Evolutionary conservation across 805 yeast genomes (phyloP), one percentile per base, ranked within the genome.

Genomic region (Suhomyces pyralidae): DNA sequence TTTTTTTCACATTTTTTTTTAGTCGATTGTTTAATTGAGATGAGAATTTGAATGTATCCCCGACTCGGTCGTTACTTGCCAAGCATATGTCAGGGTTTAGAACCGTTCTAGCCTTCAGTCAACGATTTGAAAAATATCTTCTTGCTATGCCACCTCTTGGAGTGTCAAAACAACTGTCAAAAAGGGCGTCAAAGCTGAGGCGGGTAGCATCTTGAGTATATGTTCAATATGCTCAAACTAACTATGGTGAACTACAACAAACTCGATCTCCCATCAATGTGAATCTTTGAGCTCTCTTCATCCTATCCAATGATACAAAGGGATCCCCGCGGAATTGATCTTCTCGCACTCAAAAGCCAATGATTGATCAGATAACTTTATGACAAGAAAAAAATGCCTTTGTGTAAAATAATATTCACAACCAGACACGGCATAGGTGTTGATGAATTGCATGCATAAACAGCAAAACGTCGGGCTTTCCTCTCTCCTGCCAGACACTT

Each of bases 281-380:
- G 36, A 14, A n/a, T 32, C 14, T n/a, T 32, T 7, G 17, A n/a
- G n/a, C 36, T 32, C 36, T 32, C 17, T 32, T 6, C 17, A 14
- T n/a, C n/a, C 17, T 14, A 32, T 32, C 9, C 17, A 38, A 38
- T 9, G n/a, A 8, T 38, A 19, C 9, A 10, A 32, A 32, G 20
- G 22, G 7, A 7, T 12, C n/a, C 42, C 7, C 14, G 20, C 24
- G 14, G 24, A 6, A 5, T 5, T 19, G 42, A 38, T 38, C 14
- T 8, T 38, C 20, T 38, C 22, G 4, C 24, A 10, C 12, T 17
- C 7, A 1, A 9, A 38, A 38, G 49, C 53, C 53, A 50, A 50
- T 46, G 53, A 50, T 50, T 50, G 43, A 50, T 50, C 53, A 38
- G 53, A 50, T 50, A 38, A 38, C 42, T 9, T 17, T 9, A 8